phyloP scores from a whole-genome alignment of 2,329 filamentous ascomycete species.

The Colletotrichum sp. region DNA sequence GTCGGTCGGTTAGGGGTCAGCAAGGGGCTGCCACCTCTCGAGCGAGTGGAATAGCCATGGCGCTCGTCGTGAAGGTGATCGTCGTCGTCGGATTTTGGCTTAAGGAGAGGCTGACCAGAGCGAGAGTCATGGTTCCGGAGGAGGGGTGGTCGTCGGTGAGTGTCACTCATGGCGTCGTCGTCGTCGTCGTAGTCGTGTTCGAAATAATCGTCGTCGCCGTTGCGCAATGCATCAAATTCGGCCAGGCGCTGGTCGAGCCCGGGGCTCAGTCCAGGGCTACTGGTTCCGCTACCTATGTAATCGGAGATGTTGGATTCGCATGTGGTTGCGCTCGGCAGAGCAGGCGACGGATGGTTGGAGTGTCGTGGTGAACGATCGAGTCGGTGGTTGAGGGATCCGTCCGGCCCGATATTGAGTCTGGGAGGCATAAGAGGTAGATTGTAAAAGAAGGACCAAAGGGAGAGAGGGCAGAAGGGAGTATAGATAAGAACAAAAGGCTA shows the following conservation, averaged over 20 bases:
- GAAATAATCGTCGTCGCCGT: slow-evolving; percentile 25
- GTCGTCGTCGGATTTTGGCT: slow-evolving; percentile 35
- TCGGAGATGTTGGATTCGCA: slow-evolving; percentile 22
- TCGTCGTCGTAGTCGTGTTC: slow-evolving; percentile 37
- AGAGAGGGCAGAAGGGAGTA: not conserved
- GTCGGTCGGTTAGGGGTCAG: slow-evolving; percentile 24
- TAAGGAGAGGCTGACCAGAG: slow-evolving; percentile 46
- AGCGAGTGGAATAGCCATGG: slow-evolving; percentile 17
- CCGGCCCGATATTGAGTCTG: slow-evolving; percentile 16
- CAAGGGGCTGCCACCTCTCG: slow-evolving; percentile 18
- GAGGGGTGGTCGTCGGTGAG: slow-evolving; percentile 48
- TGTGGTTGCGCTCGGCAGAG: slow-evolving; percentile 12
- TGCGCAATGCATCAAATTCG: slow-evolving; percentile 20
- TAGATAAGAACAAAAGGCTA: not conserved
- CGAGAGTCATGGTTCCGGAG: slow-evolving; percentile 52
- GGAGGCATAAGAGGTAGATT: slow-evolving; percentile 18
- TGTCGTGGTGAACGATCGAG: not conserved
- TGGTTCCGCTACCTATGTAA: slow-evolving; percentile 19
- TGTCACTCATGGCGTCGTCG: slow-evolving; percentile 48
- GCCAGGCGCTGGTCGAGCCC: slow-evolving; percentile 19
- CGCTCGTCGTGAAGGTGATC: slow-evolving; percentile 30
- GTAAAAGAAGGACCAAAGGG: slow-evolving; percentile 1
- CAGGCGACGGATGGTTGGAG: slow-evolving; percentile 2
- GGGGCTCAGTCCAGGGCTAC: slow-evolving; percentile 4
- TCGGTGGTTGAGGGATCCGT: slow-evolving; percentile 18